A percentile compares a stretch with the other conserved stretches of the same genome.
Conservation (phyloP, 2,329 filamentous ascomycete species). For the Paecilomyces niveus region DNA sequence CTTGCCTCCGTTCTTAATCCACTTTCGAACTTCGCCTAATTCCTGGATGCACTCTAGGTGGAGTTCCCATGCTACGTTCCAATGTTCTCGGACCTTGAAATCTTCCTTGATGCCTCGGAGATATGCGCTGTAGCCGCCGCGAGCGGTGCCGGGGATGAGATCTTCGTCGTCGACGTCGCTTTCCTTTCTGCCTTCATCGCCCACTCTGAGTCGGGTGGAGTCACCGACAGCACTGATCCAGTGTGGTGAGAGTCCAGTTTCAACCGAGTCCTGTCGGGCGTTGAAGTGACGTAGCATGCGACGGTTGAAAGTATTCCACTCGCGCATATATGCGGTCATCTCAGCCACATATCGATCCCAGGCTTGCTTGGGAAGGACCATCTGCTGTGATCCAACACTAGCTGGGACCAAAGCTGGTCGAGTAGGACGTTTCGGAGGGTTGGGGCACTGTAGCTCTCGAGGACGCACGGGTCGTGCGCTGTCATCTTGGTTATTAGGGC, state of each 20-base stretch:
- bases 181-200: constrained; percentile 17
- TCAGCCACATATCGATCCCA: constrained; percentile 47
- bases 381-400: constrained; percentile 22
- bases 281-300: constrained; percentile 51
- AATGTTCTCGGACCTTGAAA: constrained; percentile 38
- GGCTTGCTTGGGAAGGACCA: constrained; percentile 36
- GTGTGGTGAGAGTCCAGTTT: constrained; percentile 36
- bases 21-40: constrained; percentile 32
- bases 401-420: constrained; percentile 18
- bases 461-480: constrained; percentile 30
- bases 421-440: constrained; percentile 45
- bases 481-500: constrained; percentile 38
- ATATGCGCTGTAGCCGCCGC: constrained; percentile 39
- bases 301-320: constrained; percentile 50
- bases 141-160: constrained; percentile 21
- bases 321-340: constrained; percentile 49
- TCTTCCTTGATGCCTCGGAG: constrained; percentile 41
- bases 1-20: constrained; percentile 28
- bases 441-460: constrained; percentile 41
- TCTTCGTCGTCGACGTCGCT: constrained; percentile 19
- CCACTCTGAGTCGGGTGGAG: constrained; percentile 23
- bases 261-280: constrained; percentile 42
- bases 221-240: constrained; percentile 51
- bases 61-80: constrained; percentile 41
- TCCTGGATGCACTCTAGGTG: constrained; percentile 37